Evolutionary conservation across 768 basidiomycete species (phyloP).

Genomic region (Tephrocybe sp.): DNA sequence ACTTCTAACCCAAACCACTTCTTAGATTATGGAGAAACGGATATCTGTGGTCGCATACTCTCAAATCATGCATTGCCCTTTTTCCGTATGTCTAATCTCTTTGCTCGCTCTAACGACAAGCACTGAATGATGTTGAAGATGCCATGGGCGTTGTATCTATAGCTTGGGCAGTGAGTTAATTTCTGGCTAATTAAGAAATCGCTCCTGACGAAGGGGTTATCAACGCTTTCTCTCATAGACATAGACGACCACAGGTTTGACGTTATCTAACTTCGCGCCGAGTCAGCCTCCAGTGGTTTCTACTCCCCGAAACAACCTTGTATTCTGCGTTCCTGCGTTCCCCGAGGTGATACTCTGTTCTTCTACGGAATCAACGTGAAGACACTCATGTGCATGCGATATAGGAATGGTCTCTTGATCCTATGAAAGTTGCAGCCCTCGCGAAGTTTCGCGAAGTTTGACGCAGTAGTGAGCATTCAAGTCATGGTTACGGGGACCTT

Average conservation of each 20-base stretch:
- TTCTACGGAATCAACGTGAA: background rate
- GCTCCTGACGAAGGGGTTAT: too few relatives aligned
- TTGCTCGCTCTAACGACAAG: too few relatives aligned
- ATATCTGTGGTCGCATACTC: slow-evolving; percentile 21
- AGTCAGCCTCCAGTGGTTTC: slow-evolving; percentile 16
- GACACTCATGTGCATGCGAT: background rate
- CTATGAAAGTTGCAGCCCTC: background rate
- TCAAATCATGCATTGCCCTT: slow-evolving; percentile 21
- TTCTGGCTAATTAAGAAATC: background rate
- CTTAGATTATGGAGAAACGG: slow-evolving; percentile 23
- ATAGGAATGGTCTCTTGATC: slow-evolving; percentile 13
- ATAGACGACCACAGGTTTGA: slow-evolving; percentile 17
- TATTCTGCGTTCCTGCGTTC: slow-evolving; percentile 25
- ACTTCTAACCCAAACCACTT: background rate
- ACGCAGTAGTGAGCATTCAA: slow-evolving; percentile 12
- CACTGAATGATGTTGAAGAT: slow-evolving; percentile 1
- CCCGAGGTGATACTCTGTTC: slow-evolving; percentile 11
- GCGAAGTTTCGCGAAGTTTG: slow-evolving; percentile 6
- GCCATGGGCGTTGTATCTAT: slow-evolving; percentile 20
- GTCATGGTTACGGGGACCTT: background rate
- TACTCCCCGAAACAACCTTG: slow-evolving; percentile 19
- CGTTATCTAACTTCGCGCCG: slow-evolving; percentile 15
- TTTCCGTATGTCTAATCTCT: slow-evolving; percentile 17
- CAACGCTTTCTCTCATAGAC: too few relatives aligned
- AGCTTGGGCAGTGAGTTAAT: slow-evolving; percentile 16